Conservation (phyloP, 768 basidiomycete genomes). For the Trametes coccinea region DNA sequence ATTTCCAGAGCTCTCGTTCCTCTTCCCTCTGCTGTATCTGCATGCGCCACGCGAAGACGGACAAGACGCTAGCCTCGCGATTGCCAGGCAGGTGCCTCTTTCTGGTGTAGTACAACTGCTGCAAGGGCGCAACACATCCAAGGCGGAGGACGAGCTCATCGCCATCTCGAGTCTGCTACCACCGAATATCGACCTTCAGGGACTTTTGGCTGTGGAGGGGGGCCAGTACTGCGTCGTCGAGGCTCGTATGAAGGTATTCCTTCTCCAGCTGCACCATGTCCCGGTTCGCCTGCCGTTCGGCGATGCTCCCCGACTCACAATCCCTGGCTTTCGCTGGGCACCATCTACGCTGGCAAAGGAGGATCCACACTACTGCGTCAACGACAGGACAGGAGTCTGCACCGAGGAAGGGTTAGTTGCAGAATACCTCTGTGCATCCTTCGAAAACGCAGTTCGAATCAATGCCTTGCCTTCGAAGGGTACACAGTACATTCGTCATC, state of each 20-base stretch:
- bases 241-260: slow-evolving; percentile 1
- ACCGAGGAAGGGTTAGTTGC: background rate
- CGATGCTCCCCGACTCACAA: background rate
- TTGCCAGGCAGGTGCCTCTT: background rate
- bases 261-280: background rate
- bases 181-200: background rate
- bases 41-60: too few species aligned
- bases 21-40: too few species aligned
- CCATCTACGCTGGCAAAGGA: background rate
- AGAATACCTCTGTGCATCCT: background rate
- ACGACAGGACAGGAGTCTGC: background rate
- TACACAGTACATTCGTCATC: background rate
- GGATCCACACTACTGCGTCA: background rate
- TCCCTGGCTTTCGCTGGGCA: background rate
- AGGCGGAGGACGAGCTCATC: slow-evolving; percentile 13
- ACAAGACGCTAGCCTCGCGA: too few species aligned
- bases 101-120: background rate
- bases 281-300: background rate
- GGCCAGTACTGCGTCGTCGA: background rate
- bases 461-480: background rate
- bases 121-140: slow-evolving; percentile 2
- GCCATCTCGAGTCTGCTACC: slow-evolving; percentile 9
- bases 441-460: background rate
- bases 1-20: too few species aligned
- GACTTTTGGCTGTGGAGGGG: background rate